phyloP scores from a whole-genome alignment of 176 grass and related monocot species.

The Ananas comosus region DNA sequence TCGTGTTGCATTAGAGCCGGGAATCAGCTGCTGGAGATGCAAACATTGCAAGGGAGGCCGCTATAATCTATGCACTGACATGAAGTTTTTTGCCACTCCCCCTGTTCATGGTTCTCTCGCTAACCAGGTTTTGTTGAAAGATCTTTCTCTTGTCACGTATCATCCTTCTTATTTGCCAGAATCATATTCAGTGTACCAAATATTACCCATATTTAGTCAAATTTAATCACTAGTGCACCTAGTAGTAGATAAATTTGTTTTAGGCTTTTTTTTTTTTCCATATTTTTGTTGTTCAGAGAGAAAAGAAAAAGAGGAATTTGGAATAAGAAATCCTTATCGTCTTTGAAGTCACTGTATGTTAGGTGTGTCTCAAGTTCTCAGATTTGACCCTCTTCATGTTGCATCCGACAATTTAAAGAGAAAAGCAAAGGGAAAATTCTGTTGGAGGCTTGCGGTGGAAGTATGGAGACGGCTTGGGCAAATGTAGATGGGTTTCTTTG shows the following conservation, averaged over 20 bases:
- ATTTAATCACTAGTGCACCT: background rate
- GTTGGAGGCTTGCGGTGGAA: too few species aligned
- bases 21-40: slow-evolving; percentile 85
- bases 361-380: too few species aligned
- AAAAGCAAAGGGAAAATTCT: too few species aligned
- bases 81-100: slow-evolving; percentile 84
- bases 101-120: slow-evolving; percentile 78
- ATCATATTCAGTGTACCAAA: background rate
- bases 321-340: background rate
- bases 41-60: slow-evolving; percentile 81
- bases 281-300: background rate
- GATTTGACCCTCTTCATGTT: too few species aligned
- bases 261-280: background rate
- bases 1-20: slow-evolving; percentile 77
- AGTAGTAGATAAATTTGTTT: background rate
- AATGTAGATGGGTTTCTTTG: too few species aligned
- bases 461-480: too few species aligned
- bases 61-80: slow-evolving; percentile 86
- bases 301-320: background rate
- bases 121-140: slow-evolving; percentile 34
- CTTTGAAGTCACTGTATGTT: background rate
- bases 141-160: background rate
- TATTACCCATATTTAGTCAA: background rate
- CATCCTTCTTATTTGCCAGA: background rate
- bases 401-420: too few species aligned